Base-by-base conservation (phyloP, 2,329 filamentous ascomycete species). In the Ramularia endophylla region DNA sequence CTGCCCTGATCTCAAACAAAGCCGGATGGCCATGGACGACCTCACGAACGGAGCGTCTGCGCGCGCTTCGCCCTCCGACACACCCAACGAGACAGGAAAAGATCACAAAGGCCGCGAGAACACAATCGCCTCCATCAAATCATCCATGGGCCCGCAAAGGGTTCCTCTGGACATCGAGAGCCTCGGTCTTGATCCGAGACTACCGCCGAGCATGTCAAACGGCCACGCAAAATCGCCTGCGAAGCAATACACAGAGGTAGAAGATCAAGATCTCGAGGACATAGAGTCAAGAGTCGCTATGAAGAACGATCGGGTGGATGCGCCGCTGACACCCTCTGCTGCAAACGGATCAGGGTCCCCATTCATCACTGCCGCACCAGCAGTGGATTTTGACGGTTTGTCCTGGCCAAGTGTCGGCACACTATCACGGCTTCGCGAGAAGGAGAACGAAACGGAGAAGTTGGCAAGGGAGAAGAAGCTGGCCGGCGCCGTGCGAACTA, bases 401-500 rank as follows among this genome's bases (percentile, higher is more conserved):
- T 74, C 71, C 48, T 76, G 73, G 71, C 73, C 73, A 13, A 74
- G 71, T 65, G 48, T 47, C 2, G 59, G 59, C 15, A 58, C 59
- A 17, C 31, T 60, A 12, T 49, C 44, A 22, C 50, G 59, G 27
- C 34, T 61, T 20, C 52, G 53, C 8, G 59, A 62, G 44, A 54
- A 56, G 15, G 54, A 60, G 19, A 75, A 72, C 2, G 73, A 76
- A 1, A 72, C 77, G 53, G 68, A 81, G 55, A 76, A 74, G 32
- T 69, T 73, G 44, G 70, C 73, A 47, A 69, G 77, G 8, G 63
- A 80, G 13, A 61, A 73, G 53, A 82, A 80, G 61, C 67, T 83
- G n/a, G 70, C 77, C 1, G 77, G 76, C 32, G 79, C 79, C 32
- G 75, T 82, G 11, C 66, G 70, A 38, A 83, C 79, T 1, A 79